These are phyloP conservation scores for Sclerotinia glacialis DNA, from an alignment of 2,329 filamentous ascomycete species.

Conservation along the genomic window DNA sequence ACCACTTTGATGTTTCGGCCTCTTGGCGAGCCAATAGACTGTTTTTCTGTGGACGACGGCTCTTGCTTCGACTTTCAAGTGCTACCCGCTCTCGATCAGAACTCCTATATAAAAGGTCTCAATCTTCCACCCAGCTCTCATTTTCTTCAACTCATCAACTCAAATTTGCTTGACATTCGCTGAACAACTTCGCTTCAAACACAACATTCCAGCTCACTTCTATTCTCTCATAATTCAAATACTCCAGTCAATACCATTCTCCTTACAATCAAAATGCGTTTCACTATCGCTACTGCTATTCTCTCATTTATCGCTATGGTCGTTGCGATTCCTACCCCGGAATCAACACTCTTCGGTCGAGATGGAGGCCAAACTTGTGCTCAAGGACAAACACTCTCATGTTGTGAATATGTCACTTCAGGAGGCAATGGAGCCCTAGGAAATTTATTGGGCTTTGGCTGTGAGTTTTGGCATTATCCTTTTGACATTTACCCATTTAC, in stretches of 20 bases:
- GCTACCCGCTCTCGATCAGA: not conserved
- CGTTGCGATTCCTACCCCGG: conserved; percentile 30
- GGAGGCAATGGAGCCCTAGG: not conserved
- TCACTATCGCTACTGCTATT: conserved; percentile 28
- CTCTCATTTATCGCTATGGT: conserved; percentile 31
- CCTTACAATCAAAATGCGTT: conserved; percentile 33
- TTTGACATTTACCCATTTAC: not conserved
- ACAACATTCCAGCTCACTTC: not conserved
- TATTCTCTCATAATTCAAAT: not conserved
- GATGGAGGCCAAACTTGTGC: conserved; percentile 18
- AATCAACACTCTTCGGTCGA: not conserved
- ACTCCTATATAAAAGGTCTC: not conserved
- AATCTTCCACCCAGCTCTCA: not conserved
- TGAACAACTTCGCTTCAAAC: not conserved
- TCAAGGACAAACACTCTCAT: conserved; percentile 13
- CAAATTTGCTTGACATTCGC: conserved; percentile 13
- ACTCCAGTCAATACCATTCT: conserved; percentile 1
- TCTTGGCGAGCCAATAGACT: not conserved
- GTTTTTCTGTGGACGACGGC: not conserved
- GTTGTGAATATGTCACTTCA: conserved; percentile 16
- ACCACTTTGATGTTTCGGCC: not conserved
- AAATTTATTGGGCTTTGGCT: not conserved
- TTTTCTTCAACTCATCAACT: not conserved
- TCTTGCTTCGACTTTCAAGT: conserved; percentile 2
- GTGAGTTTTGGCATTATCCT: not conserved